Evolutionary conservation across 306 rosid genomes (phyloP).

Genomic region (Phaseolus lunatus): DNA sequence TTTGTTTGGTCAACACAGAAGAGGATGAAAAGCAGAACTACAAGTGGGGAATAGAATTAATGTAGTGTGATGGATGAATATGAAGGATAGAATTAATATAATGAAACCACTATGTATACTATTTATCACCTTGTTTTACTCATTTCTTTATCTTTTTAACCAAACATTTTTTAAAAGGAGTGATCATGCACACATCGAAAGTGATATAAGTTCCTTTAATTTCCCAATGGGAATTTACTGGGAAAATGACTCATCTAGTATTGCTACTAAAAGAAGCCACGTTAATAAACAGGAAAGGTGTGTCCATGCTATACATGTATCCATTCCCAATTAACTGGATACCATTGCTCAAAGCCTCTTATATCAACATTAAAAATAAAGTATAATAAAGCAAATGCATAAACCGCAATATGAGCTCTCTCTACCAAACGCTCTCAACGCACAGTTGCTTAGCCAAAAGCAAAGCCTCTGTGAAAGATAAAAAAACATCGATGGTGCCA

Average conservation of each 20-base stretch:
- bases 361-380: slow-evolving; percentile 26
- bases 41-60: too few species aligned
- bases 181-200: slow-evolving; percentile 14
- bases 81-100: too few species aligned
- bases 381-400: slow-evolving; percentile 37
- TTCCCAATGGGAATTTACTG: slow-evolving; percentile 13
- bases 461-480: slow-evolving; percentile 35
- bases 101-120: too few species aligned
- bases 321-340: slow-evolving; percentile 37
- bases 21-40: too few species aligned
- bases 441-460: slow-evolving; percentile 22
- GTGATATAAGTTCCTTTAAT: not conserved
- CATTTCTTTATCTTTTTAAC: too few species aligned
- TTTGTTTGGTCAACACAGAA: too few species aligned
- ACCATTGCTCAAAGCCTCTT: slow-evolving; percentile 24
- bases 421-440: slow-evolving; percentile 42
- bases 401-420: slow-evolving; percentile 36
- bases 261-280: slow-evolving; percentile 1
- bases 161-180: not conserved
- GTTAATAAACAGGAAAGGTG: slow-evolving; percentile 23
- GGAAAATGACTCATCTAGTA: slow-evolving; percentile 29
- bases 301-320: slow-evolving; percentile 15
- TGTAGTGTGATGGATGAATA: too few species aligned
- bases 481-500: slow-evolving; percentile 42
- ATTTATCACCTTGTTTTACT: too few species aligned